These are phyloP conservation scores for Plasmodium vivax DNA, from an alignment of 169 alveolate species.

Conservation along the genomic window DNA sequence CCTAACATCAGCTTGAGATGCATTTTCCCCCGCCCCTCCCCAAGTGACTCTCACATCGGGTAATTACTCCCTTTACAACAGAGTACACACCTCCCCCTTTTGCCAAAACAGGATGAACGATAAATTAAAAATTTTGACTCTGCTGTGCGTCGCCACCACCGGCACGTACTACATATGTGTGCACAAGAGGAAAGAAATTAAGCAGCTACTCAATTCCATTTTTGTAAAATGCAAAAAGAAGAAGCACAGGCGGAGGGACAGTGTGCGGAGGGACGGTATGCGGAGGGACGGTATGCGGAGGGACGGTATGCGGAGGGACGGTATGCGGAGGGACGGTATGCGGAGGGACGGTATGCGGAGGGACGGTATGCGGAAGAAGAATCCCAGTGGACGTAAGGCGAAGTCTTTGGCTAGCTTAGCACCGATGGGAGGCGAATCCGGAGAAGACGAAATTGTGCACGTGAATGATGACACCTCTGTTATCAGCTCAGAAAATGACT, in stretches of 20 bases:
- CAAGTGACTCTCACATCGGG: background rate
- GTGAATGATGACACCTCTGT: constrained; percentile 2
- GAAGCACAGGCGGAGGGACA: background rate
- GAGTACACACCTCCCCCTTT: background rate
- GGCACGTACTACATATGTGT: constrained; percentile 40
- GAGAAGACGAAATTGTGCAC: background rate
- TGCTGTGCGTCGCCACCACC: constrained; percentile 27
- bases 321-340: too few relatives aligned
- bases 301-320: too few relatives aligned
- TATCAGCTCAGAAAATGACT: background rate
- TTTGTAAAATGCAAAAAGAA: constrained; percentile 17
- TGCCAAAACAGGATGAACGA: background rate
- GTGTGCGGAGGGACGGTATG: constrained; percentile 2
- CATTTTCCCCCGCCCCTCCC: background rate
- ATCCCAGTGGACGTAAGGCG: background rate
- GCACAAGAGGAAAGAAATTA: constrained; percentile 24
- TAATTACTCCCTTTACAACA: background rate
- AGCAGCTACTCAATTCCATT: background rate
- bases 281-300: too few relatives aligned
- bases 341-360: too few relatives aligned
- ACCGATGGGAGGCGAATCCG: background rate
- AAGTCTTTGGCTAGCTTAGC: background rate
- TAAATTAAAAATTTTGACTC: constrained; percentile 12
- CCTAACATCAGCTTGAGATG: background rate
- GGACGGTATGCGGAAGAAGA: too few relatives aligned